Base-by-base conservation (phyloP, 2,329 filamentous ascomycete genomes). In the Stachybotrys chartarum region DNA sequence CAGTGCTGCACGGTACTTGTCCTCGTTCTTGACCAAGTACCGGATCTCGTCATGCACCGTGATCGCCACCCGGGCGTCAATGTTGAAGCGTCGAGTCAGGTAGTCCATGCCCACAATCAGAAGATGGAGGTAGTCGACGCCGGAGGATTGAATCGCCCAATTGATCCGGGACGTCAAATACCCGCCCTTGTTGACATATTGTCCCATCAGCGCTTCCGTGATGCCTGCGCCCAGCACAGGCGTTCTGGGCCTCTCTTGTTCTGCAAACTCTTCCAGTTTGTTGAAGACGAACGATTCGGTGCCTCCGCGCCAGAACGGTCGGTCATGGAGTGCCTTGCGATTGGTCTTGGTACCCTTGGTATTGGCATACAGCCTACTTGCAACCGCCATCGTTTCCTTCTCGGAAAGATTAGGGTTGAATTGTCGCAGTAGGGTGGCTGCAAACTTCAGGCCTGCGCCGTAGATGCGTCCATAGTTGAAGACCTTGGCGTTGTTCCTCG, bases 401-500 rank as follows among this genome's bases (percentile, higher is more conserved):
- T 97, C 94, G 0, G 87, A 87, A 39, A 99, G 75, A 18, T 75
- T 79, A 1, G 93, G 91, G 64, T 97, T 97, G 75, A 99, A 99
- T 66, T 97, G 94, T 7, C 92, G 84, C 2, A 99, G 81, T 2
- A 99, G 78, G 10, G 90, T 95, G 3, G 88, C 86, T 0, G 94
- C 94, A 67, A 99, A 99, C 63, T 91, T 96, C 52, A 97, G 76
- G 0, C 94, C 95, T 5, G 94, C 95, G n/a, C 94, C 95, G 66
- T 99, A 99, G 51, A 99, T 99, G 46, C 95, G 90, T 7, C 95
- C 95, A 64, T 99, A 99, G 70, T 99, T 99, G 78, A 99, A 99
- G 1, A 99, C 85, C 68, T 99, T 99, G 56, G 94, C 94, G 65
- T 97, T 86, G 65, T 97, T 97, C 58, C 94, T 83, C 3, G 91